Evolutionary conservation across 345 rosid genomes (phyloP).

Genomic region (Murraya paniculata): DNA sequence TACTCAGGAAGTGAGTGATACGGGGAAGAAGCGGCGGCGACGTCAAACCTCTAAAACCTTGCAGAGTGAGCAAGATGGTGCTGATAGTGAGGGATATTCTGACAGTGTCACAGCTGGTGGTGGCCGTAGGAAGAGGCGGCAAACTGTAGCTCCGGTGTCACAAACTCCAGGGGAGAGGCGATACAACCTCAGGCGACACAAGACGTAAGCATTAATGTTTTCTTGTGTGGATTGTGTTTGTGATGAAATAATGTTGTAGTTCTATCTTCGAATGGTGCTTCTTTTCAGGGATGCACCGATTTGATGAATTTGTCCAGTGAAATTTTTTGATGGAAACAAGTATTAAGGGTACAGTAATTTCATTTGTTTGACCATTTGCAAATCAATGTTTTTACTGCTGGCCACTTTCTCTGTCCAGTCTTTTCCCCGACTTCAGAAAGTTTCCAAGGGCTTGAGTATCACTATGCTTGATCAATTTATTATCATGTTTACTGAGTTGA

Average conservation of each 20-base stretch:
- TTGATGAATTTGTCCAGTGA: neutral
- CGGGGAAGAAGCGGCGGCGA: constrained; percentile 52
- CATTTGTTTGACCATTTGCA: neutral
- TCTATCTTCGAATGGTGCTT: neutral
- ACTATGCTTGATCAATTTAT: neutral
- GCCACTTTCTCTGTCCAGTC: neutral
- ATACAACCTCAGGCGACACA: constrained; percentile 76
- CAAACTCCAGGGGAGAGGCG: constrained; percentile 59
- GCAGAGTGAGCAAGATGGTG: constrained; percentile 50
- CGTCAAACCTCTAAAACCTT: constrained; percentile 38
- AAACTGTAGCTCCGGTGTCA: constrained; percentile 33
- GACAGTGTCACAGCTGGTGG: constrained; percentile 59
- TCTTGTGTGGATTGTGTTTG: neutral
- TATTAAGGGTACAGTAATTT: neutral
- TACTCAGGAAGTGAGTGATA: constrained; percentile 34
- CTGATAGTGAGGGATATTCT: constrained; percentile 62
- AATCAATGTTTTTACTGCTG: neutral
- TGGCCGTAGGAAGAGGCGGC: constrained; percentile 67
- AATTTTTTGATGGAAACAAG: neutral
- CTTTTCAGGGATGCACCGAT: neutral
- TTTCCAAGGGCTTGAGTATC: neutral
- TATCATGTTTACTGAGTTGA: neutral
- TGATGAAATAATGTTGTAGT: neutral
- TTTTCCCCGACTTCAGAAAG: neutral
- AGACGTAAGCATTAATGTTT: constrained; percentile 49